phyloP scores from a whole-genome alignment of 495 filamentous ascomycete species.

The Neurospora sp. region DNA sequence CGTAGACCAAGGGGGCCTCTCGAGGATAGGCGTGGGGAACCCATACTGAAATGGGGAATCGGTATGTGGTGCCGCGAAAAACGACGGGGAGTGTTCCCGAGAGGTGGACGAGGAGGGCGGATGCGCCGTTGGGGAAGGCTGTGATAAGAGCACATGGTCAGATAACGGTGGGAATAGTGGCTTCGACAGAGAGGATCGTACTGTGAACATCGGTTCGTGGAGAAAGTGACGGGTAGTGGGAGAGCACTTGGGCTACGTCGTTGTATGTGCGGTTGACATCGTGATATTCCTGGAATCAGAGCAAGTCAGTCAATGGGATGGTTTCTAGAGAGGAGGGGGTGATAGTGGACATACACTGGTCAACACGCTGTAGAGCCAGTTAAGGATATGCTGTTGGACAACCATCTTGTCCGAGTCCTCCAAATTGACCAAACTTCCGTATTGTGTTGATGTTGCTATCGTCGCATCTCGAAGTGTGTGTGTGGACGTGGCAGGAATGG shows the following conservation, averaged over 20 bases:
- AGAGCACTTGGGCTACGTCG: conserved; percentile 75
- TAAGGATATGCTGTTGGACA: conserved; percentile 78
- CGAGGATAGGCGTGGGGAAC: conserved; percentile 87
- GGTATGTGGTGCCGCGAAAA: conserved; percentile 83
- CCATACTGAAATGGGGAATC: conserved; percentile 89
- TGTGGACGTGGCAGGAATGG: not conserved
- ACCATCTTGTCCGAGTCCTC: conserved; percentile 45
- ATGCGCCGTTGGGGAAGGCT: conserved; percentile 86
- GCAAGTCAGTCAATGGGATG: conserved; percentile 3
- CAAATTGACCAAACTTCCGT: not conserved
- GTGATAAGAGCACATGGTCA: not conserved
- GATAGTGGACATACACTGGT: conserved; percentile 48
- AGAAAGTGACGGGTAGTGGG: conserved; percentile 71
- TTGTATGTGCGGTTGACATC: conserved; percentile 87
- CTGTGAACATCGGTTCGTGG: conserved; percentile 96
- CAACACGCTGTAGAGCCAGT: conserved; percentile 90
- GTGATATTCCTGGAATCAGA: conserved; percentile 64
- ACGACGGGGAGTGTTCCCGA: conserved; percentile 76
- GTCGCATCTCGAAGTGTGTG: not conserved
- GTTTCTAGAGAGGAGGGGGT: not conserved
- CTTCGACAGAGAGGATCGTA: conserved; percentile 30
- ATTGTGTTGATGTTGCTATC: not conserved
- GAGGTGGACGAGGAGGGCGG: conserved; percentile 79
- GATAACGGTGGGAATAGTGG: not conserved
- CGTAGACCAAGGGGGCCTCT: conserved; percentile 76